phyloP scores from a whole-genome alignment of 495 filamentous ascomycete species.

The Daldinia bambusicola region DNA sequence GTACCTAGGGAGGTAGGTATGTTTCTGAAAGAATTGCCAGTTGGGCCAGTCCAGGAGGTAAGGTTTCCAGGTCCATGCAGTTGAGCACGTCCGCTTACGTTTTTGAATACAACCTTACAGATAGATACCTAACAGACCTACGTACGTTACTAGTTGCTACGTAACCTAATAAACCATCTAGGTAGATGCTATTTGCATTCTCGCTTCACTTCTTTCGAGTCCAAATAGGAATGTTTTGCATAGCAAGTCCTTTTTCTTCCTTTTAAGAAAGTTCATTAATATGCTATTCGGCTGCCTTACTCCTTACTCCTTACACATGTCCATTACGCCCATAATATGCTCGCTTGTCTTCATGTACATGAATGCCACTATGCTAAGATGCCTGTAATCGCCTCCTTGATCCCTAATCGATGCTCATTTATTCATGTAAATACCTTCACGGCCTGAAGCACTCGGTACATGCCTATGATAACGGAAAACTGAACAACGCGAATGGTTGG shows the following conservation, averaged over 20 bases:
- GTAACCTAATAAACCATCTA: not conserved
- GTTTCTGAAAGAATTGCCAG: too few species aligned
- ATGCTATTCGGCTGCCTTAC: slow-evolving; percentile 1
- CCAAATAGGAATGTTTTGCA: not conserved
- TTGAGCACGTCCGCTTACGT: not conserved
- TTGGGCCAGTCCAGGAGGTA: not conserved
- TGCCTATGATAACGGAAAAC: slow-evolving; percentile 9
- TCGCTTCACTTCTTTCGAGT: too few species aligned
- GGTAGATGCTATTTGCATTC: too few species aligned
- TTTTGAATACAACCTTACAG: not conserved
- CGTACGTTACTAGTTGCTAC: too few species aligned
- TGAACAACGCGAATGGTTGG: not conserved
- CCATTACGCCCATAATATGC: slow-evolving; percentile 32
- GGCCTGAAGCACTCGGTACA: slow-evolving; percentile 2
- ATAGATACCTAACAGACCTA: not conserved
- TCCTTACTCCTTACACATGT: slow-evolving; percentile 20
- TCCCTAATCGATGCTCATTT: slow-evolving; percentile 14
- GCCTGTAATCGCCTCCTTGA: slow-evolving; percentile 9
- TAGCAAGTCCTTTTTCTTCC: not conserved
- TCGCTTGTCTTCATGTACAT: slow-evolving; percentile 25
- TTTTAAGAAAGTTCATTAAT: not conserved
- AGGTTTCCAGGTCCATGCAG: not conserved
- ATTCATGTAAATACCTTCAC: slow-evolving; percentile 9
- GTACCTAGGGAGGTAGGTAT: too few species aligned
- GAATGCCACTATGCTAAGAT: slow-evolving; percentile 35